Base-by-base conservation (phyloP, 352 stramenopile genomes). In the Phytophthora citricola region DNA sequence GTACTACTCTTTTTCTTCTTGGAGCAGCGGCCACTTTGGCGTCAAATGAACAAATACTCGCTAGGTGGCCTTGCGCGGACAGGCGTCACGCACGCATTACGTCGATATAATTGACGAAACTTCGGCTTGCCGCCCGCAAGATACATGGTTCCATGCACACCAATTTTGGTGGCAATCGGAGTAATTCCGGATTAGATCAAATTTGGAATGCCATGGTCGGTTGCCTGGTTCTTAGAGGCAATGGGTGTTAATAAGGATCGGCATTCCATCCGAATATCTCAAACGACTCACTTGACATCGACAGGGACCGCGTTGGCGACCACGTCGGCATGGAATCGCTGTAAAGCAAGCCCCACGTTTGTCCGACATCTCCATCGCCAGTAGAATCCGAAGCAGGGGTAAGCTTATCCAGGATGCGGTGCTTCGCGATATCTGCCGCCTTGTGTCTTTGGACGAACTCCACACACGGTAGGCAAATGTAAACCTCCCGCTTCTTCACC, bases 381-480 rank as follows among this genome's bases (percentile, higher is more conserved):
- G 60, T 66, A 12, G 59, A 67, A 34, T 66, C 50, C 3, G 65
- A 77, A 2, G 49, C 59, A 69, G 58, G 64, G 27, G 70, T 75
- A 6, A 69, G 12, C 48, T 66, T 53, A 9, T 75, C 41, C 24
- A 57, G 12, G 20, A 57, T 40, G n/a, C 50, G 43, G 17, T 50
- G 34, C 48, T 41, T 58, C 15, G 61, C 65, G 56, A 78, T 64
- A 43, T 75, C 66, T 0, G 22, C 15, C 14, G 66, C 39, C 32
- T 75, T 68, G 17, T 78, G 66, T 14, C 53, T 54, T 34, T 56
- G 55, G 0, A 75, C 66, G 20, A 75, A 75, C 24, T 72, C 66
- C 10, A 65, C 17, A 40, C 70, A 78, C 7, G 65, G 58, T 39
- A 47, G 64, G 41, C 69, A 77, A 14, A 71, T 36, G 8, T 45